phyloP scores from a whole-genome alignment of 495 filamentous ascomycete genomes.

The Opeltia flavorubescens region DNA sequence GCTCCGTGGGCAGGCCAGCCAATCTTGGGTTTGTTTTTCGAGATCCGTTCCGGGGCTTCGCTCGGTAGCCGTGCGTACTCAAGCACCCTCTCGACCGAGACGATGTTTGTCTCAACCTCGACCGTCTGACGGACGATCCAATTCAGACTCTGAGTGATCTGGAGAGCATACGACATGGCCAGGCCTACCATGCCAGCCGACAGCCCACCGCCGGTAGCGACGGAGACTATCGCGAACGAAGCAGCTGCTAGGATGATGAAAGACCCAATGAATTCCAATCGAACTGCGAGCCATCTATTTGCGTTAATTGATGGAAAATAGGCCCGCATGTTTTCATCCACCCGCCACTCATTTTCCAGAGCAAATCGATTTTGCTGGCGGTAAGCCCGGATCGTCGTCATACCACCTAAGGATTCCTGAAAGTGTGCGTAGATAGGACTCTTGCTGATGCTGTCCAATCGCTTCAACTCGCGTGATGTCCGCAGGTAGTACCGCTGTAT shows the following conservation, averaged over 20 bases:
- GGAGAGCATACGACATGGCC: constrained; percentile 90
- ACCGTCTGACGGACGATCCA: constrained; percentile 99
- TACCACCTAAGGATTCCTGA: constrained; percentile 89
- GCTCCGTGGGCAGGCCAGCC: constrained; percentile 88
- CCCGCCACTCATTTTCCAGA: constrained; percentile 92
- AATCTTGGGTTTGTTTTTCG: constrained; percentile 68
- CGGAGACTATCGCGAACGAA: constrained; percentile 66
- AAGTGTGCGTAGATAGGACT: constrained; percentile 98
- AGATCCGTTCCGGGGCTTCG: constrained; percentile 90
- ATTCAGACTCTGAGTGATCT: constrained; percentile 96
- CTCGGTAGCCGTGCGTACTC: constrained; percentile 90
- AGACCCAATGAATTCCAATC: constrained; percentile 92
- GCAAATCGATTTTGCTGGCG: constrained; percentile 76
- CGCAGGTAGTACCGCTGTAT: constrained; percentile 96
- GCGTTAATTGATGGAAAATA: constrained; percentile 95
- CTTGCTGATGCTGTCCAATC: constrained; percentile 85
- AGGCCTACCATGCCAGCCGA: constrained; percentile 77
- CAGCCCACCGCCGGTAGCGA: constrained; percentile 52
- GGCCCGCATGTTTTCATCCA: constrained; percentile 88
- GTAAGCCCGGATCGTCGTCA: constrained; percentile 96
- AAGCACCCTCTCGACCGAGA: constrained; percentile 93
- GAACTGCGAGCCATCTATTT: constrained; percentile 91
- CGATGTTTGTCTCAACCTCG: constrained; percentile 98
- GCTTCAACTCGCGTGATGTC: constrained; percentile 90
- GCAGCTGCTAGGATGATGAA: constrained; percentile 84